Conservation (phyloP, 169 alveolate genomes). For the Plasmodium relictum region DNA sequence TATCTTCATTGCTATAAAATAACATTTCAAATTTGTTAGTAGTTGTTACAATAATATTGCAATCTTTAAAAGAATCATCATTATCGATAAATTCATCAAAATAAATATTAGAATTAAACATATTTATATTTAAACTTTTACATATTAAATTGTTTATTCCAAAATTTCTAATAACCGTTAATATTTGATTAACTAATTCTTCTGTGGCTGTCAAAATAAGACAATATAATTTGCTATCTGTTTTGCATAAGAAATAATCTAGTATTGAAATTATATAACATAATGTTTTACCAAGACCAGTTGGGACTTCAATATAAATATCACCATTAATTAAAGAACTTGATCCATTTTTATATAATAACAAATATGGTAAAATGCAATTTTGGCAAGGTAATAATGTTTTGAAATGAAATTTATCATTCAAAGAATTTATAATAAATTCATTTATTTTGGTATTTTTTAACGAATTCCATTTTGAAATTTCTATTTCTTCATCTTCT, state of each 20-base stretch:
- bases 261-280: constrained; percentile 79
- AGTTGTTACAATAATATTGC: constrained; percentile 58
- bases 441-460: constrained; percentile 48
- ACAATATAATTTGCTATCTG: constrained; percentile 79
- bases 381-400: constrained; percentile 69
- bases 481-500: constrained; percentile 56
- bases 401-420: constrained; percentile 36
- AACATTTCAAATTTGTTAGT: constrained; percentile 63
- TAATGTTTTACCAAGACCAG: constrained; percentile 82
- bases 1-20: constrained; percentile 66
- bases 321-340: constrained; percentile 72
- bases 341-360: constrained; percentile 68
- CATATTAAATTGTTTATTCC: constrained; percentile 58
- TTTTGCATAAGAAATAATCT: constrained; percentile 75
- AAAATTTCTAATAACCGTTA: constrained; percentile 88
- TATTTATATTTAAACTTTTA: constrained; percentile 32
- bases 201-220: constrained; percentile 93
- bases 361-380: constrained; percentile 33
- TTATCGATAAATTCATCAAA: constrained; percentile 49
- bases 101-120: constrained; percentile 44
- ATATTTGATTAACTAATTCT: constrained; percentile 93
- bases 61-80: constrained; percentile 4
- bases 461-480: constrained; percentile 46
- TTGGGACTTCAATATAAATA: constrained; percentile 82
- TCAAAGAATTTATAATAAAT: constrained; percentile 35